These are phyloP conservation scores for Clonostachys rosea DNA, from an alignment of 2,329 filamentous ascomycete genomes.

Conservation along the genomic window DNA sequence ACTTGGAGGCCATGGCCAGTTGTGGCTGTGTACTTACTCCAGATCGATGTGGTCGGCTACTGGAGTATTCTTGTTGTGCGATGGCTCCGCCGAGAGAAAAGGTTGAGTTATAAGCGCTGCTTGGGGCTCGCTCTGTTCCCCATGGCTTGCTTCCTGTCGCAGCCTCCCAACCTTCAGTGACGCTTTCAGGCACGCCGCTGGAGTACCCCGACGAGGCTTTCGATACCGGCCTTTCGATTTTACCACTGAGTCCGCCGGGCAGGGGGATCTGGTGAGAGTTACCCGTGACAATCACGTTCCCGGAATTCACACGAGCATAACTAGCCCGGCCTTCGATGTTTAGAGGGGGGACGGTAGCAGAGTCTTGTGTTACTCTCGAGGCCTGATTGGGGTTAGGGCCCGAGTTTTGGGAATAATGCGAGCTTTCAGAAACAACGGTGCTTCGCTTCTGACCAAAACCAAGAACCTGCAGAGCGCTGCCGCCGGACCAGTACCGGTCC, in stretches of 20 bases:
- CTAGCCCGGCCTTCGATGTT: conserved; percentile 58
- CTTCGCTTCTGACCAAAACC: conserved; percentile 49
- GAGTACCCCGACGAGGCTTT: conserved; percentile 51
- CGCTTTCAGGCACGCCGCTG: conserved; percentile 61
- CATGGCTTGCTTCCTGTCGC: conserved; percentile 38
- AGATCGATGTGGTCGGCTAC: conserved; percentile 20
- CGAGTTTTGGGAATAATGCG: conserved; percentile 42
- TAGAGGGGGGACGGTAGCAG: conserved; percentile 66
- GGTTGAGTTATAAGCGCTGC: conserved; percentile 44
- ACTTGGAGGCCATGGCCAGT: conserved; percentile 41
- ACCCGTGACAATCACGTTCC: conserved; percentile 61
- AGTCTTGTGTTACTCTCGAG: conserved; percentile 54
- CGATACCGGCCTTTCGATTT: conserved; percentile 54
- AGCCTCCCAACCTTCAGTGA: conserved; percentile 52
- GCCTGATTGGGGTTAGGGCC: conserved; percentile 16
- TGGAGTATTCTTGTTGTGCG: conserved; percentile 12
- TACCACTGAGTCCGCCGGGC: conserved; percentile 54
- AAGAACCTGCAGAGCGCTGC: conserved; percentile 62
- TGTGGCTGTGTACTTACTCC: conserved; percentile 44
- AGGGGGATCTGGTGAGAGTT: conserved; percentile 45
- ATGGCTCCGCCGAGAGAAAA: conserved; percentile 32
- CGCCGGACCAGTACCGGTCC: conserved; percentile 75
- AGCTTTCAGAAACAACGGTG: conserved; percentile 54
- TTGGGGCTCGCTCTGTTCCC: conserved; percentile 44
- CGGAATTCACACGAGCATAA: conserved; percentile 62